These are phyloP conservation scores for Trichophyton rubrum DNA, from an alignment of 2,329 filamentous ascomycete species.

Conservation along the genomic window DNA sequence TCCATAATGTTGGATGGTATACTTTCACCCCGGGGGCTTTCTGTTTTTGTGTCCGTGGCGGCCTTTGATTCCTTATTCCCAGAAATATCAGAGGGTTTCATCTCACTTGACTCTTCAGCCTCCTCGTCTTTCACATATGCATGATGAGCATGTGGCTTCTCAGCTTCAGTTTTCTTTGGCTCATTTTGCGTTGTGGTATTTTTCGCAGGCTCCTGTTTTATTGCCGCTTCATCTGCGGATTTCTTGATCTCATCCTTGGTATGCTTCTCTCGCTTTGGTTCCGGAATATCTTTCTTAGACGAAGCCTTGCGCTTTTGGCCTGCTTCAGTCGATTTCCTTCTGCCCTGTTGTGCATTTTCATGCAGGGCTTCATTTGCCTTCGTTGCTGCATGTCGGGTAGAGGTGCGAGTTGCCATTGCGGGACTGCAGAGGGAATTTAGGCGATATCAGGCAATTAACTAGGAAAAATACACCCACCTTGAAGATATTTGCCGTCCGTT, in stretches of 20 bases:
- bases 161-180: conserved; percentile 12
- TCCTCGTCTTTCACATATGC: conserved; percentile 12
- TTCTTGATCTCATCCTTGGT: conserved; percentile 8
- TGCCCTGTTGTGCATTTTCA: conserved; percentile 21
- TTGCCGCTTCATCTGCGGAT: neutral
- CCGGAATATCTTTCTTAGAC: conserved; percentile 15
- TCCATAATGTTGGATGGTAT: conserved; percentile 58
- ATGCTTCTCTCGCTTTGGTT: conserved; percentile 30
- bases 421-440: neutral
- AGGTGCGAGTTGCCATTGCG: conserved; percentile 26
- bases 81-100: conserved; percentile 9
- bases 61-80: conserved; percentile 5
- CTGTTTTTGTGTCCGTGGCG: conserved; percentile 22
- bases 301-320: conserved; percentile 31
- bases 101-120: neutral
- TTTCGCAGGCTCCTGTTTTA: neutral
- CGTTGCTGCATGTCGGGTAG: conserved; percentile 31
- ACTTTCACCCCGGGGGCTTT: conserved; percentile 34
- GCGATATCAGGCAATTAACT: neutral
- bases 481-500: neutral
- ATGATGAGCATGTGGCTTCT: conserved; percentile 8
- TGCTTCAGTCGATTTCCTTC: conserved; percentile 15
- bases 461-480: neutral
- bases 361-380: conserved; percentile 33
- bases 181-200: neutral